Evolutionary conservation across 1,139 yeast species (phyloP).

Genomic region (Pneumocystis carinii): DNA sequence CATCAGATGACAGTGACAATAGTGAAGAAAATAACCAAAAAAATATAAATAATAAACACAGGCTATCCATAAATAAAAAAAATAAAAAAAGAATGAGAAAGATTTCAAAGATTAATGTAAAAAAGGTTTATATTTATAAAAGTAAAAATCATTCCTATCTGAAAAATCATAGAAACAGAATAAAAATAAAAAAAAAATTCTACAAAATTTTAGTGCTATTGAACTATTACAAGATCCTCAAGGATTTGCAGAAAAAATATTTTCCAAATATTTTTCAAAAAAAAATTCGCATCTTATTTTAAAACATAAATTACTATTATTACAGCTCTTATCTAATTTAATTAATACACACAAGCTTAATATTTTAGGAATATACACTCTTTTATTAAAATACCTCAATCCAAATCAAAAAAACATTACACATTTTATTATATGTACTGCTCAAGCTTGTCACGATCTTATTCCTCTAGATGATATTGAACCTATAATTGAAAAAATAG

Average conservation of each 20-base stretch:
- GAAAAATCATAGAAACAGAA: conserved; percentile 28
- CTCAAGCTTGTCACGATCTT: conserved; percentile 90
- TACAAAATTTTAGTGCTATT: conserved; percentile 82
- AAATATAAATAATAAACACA: conserved; percentile 45
- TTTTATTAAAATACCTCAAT: conserved; percentile 43
- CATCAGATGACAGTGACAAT: conserved; percentile 71
- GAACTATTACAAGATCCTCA: conserved; percentile 93
- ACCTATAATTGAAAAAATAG: conserved; percentile 73
- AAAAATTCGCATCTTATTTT: conserved; percentile 47
- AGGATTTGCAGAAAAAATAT: conserved; percentile 82
- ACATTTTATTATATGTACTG: conserved; percentile 89
- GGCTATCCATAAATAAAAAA: conserved; percentile 69
- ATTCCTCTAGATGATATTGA: conserved; percentile 87
- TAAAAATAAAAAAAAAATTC: conserved; percentile 40
- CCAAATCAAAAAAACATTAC: conserved; percentile 93
- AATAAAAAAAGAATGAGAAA: conserved; percentile 65
- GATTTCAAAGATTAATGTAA: conserved; percentile 45
- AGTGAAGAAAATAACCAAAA: conserved; percentile 25
- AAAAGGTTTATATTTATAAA: conserved; percentile 10
- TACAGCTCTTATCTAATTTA: conserved; percentile 74
- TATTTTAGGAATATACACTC: conserved; percentile 77
- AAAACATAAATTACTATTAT: conserved; percentile 76
- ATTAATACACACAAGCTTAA: conserved; percentile 90
- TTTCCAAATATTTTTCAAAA: conserved; percentile 55
- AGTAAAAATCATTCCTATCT: conserved; percentile 3